Conservation (phyloP, 2,329 filamentous ascomycete species). For the Aspergillus japonicus region DNA sequence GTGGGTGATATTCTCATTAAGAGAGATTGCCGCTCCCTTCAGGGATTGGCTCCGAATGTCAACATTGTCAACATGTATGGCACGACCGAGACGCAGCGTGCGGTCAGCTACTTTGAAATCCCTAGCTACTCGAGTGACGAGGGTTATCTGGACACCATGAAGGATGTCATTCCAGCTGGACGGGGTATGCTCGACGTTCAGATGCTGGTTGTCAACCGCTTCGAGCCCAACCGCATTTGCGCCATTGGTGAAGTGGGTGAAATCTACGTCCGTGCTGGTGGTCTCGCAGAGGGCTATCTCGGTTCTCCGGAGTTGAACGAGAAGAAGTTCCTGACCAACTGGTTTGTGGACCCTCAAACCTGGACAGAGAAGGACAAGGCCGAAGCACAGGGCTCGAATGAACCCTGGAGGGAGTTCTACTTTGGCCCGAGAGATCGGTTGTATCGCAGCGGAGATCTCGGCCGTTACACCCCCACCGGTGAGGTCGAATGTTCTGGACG, state of each 20-base stretch:
- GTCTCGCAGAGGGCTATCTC: constrained; percentile 79
- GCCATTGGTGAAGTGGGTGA: constrained; percentile 80
- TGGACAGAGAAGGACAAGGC: constrained; percentile 67
- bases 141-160: constrained; percentile 61
- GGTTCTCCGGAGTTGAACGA: constrained; percentile 61
- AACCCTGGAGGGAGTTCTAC: constrained; percentile 77
- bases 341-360: constrained; percentile 74
- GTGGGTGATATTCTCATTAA: constrained; percentile 89
- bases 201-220: constrained; percentile 75
- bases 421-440: constrained; percentile 80
- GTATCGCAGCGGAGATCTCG: constrained; percentile 85
- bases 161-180: constrained; percentile 78
- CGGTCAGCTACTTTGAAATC: constrained; percentile 80
- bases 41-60: constrained; percentile 70
- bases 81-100: constrained; percentile 78
- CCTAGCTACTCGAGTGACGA: constrained; percentile 65
- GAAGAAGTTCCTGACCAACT: constrained; percentile 78
- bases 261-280: constrained; percentile 77
- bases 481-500: constrained; percentile 77
- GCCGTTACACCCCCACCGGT: constrained; percentile 68
- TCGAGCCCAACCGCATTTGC: constrained; percentile 67
- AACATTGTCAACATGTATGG: constrained; percentile 85
- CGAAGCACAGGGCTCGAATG: constrained; percentile 49
- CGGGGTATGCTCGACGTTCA: constrained; percentile 87
- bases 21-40: constrained; percentile 74